Conservation (phyloP, 768 basidiomycete species). For the Phaeotremella skinneri region DNA sequence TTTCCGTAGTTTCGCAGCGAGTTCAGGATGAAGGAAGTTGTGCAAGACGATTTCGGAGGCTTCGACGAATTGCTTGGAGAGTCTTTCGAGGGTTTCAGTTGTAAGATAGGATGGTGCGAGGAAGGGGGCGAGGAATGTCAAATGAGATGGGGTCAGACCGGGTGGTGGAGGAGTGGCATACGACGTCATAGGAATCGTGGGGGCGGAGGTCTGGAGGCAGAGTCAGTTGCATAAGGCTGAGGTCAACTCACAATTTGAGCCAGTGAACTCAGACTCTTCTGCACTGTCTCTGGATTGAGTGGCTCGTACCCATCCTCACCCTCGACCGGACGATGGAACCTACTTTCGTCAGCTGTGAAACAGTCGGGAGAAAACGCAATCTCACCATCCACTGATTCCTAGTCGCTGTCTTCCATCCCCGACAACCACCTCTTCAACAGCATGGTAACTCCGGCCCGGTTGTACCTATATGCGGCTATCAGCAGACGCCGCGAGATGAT, state of each 20-base stretch:
- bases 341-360: constrained; percentile 13
- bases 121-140: constrained; percentile 74
- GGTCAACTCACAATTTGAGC: constrained; percentile 78
- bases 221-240: constrained; percentile 8
- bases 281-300: constrained; percentile 51
- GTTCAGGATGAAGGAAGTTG: constrained; percentile 69
- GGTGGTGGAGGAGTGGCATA: constrained; percentile 51
- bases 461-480: constrained; percentile 60
- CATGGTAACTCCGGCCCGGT: constrained; percentile 91
- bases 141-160: constrained; percentile 56
- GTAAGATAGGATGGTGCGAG: constrained; percentile 89
- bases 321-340: constrained; percentile 83
- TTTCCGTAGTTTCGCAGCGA: constrained; percentile 67
- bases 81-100: constrained; percentile 70
- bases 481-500: not conserved
- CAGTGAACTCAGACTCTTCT: constrained; percentile 69
- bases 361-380: constrained; percentile 7
- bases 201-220: constrained; percentile 37
- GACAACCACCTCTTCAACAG: constrained; percentile 93
- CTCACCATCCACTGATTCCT: constrained; percentile 84
- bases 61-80: constrained; percentile 74
- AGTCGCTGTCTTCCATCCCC: constrained; percentile 72
- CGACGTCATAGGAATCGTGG: constrained; percentile 51
- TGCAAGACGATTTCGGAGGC: constrained; percentile 87
- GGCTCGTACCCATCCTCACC: constrained; percentile 85